Base-by-base conservation (phyloP, 129 eudicot species). In the Deinandra increscens region DNA sequence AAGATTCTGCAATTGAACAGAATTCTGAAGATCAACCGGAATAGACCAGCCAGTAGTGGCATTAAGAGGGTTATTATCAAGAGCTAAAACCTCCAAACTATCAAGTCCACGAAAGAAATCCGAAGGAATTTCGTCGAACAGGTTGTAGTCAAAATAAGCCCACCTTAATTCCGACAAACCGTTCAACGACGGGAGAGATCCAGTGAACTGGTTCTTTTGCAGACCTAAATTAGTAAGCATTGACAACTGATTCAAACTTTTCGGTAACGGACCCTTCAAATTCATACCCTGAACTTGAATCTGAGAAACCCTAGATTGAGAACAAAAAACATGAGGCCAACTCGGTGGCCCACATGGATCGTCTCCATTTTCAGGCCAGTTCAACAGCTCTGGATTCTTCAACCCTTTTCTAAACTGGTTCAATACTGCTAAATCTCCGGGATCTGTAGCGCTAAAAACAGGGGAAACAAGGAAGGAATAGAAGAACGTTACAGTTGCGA, bases 281-380 rank as follows among this genome's bases (percentile, higher is more conserved):
- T 87, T 87, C 79, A 90, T 67, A 6, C 80, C 80, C 37, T 77
- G 84, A 71, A 86, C 91, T 78, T 94, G 99, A 81, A 94, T 87
- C 75, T 94, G 99, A 7, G 93, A n/a, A 63, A 94, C 94, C 75
- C 96, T 87, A 9, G 71, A 68, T 18, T 77, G 84, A 18, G 60
- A 18, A 76, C 99, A 94, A 41, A 46, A 83, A 2, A 94, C 66
- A 50, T 84, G 85, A 7, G 85, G 84, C 99, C 99, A 94, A 36
- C 78, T 77, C 14, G 96, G 95, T 4, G 97, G 78, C 6, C 99
- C 99, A 82, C 99, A 94, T 3, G 99, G 99, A 88, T 94, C 97
- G 45, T 70, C 64, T 3, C 84, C 85, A 73, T 81, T 74, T 1
- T 48, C 58, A 66, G 99, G 99, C 99, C 99, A 94, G 34, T 84